Percentiles rank a stretch among this genome's conserved stretches.
Evolutionary conservation across 495 filamentous ascomycete genomes (phyloP).

Genomic region (Aspergillus indologenus): DNA sequence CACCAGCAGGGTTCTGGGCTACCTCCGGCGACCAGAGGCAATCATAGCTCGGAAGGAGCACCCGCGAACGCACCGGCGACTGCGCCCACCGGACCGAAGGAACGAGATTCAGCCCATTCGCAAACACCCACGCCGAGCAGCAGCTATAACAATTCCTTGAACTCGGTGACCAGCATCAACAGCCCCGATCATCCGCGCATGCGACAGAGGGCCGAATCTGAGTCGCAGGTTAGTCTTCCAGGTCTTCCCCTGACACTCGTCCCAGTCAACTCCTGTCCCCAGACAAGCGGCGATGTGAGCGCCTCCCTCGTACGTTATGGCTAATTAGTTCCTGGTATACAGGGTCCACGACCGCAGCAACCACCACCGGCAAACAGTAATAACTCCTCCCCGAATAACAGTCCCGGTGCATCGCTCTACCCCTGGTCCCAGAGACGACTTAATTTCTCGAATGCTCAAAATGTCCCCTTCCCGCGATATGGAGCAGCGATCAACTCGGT

Average conservation of each 20-base stretch:
- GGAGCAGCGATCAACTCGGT: constrained; percentile 92
- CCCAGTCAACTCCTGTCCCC: neutral
- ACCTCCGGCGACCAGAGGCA: constrained; percentile 52
- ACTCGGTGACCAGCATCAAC: constrained; percentile 47
- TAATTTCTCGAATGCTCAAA: constrained; percentile 76
- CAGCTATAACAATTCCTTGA: constrained; percentile 64
- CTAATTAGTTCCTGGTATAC: constrained; percentile 7
- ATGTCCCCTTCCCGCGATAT: constrained; percentile 93
- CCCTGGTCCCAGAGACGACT: constrained; percentile 92
- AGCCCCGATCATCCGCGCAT: constrained; percentile 52
- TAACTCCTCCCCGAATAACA: constrained; percentile 34
- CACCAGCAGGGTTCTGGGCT: constrained; percentile 45
- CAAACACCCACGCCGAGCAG: constrained; percentile 59
- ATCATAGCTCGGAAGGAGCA: constrained; percentile 48
- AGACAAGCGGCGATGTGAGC: neutral
- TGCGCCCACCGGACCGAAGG: constrained; percentile 39
- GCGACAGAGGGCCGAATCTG: constrained; percentile 51
- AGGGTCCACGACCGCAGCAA: constrained; percentile 37
- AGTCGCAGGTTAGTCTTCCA: constrained; percentile 44
- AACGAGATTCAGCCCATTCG: constrained; percentile 36
- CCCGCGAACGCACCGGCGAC: constrained; percentile 27
- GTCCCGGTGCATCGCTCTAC: constrained; percentile 65
- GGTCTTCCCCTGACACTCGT: neutral
- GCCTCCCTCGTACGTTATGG: neutral
- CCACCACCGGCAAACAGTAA: constrained; percentile 23